Evolutionary conservation across 2,329 filamentous ascomycete species (phyloP).

Genomic region (Lecanicillium sp.): DNA sequence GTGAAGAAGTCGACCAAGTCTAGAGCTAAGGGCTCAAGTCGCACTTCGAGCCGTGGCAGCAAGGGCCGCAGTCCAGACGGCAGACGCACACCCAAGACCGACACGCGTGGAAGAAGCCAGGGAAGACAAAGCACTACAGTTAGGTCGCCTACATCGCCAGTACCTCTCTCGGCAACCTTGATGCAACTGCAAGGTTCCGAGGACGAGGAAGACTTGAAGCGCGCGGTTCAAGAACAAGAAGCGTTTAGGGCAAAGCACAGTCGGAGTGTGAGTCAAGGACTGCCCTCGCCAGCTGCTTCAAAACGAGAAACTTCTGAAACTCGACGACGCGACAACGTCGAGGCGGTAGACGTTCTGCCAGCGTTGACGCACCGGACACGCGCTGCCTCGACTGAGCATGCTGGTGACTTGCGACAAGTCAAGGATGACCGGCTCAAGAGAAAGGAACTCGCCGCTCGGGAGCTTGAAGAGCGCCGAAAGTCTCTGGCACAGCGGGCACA

Average conservation of each 20-base stretch:
- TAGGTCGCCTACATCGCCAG: slow-evolving; percentile 73
- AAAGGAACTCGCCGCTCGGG: slow-evolving; percentile 71
- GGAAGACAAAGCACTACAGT: slow-evolving; percentile 52
- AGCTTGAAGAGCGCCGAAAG: slow-evolving; percentile 80
- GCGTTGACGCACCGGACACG: slow-evolving; percentile 26
- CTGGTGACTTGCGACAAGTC: slow-evolving; percentile 48
- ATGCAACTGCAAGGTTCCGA: slow-evolving; percentile 42
- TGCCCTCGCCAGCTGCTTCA: slow-evolving; percentile 30
- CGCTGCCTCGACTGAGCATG: slow-evolving; percentile 39
- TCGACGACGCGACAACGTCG: slow-evolving; percentile 28
- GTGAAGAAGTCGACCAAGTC: slow-evolving; percentile 37
- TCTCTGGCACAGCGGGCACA: slow-evolving; percentile 77
- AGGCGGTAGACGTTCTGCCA: slow-evolving; percentile 27
- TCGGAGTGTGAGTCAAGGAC: slow-evolving; percentile 42
- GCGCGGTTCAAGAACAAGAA: slow-evolving; percentile 48
- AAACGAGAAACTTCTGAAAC: slow-evolving; percentile 35
- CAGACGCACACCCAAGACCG: slow-evolving; percentile 33
- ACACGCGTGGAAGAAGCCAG: slow-evolving; percentile 57
- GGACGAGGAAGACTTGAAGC: slow-evolving; percentile 58
- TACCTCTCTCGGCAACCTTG: slow-evolving; percentile 60
- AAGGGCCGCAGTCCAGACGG: slow-evolving; percentile 42
- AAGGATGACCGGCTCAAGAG: slow-evolving; percentile 58
- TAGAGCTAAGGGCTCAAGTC: slow-evolving; percentile 33
- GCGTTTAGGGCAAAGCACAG: slow-evolving; percentile 50
- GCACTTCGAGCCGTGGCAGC: slow-evolving; percentile 43